Base-by-base conservation (phyloP, 345 rosid genomes). In the Pelargonium nanum region DNA sequence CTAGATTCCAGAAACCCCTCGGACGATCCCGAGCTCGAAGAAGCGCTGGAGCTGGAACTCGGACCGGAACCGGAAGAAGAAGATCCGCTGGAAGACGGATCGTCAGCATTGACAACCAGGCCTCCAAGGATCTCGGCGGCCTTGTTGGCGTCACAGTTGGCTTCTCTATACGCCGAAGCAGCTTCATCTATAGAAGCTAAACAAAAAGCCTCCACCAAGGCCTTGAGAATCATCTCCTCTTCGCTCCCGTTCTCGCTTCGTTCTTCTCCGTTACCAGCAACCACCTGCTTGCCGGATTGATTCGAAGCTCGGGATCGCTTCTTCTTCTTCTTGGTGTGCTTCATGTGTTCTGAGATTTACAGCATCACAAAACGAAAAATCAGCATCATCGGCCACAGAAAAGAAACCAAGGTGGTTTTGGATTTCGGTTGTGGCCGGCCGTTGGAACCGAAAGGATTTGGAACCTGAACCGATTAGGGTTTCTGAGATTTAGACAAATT, bases 131-230 rank as follows among this genome's bases (percentile, higher is more conserved):
- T 60, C 53, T 59, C 84, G 17, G 80, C 85, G 1, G 85, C 88
- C 60, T 62, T 76, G 62, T 78, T 59, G 16, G 70, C 68, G 72
- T 81, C 84, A 4, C 83, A 86, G 4, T 66, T 54, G 7, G 86
- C 79, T 24, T 82, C 76, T 24, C 63, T 62, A 22, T 60, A 77
- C 21, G 87, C 85, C 20, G 81, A 57, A 15, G 63, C 54, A 1
- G 77, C 89, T 55, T 88, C 87, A 26, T 78, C 81, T 1, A 77
- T n/a, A 1, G 95, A 77, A 19, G 81, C 62, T 34, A 80, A 81
- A 24, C 68, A 78, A 56, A 85, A 86, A 22, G 87, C 85, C 53
- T 58, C 80, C 76, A 71, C 66, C 24, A 88, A 75, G 50, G 83
- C 70, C 20, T 45, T 48, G 24, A 74, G 56, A 1, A 25, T 10